Percentiles rank a stretch among this genome's conserved stretches.
phyloP scores from a whole-genome alignment of 2,329 filamentous ascomycete genomes.

The Bipolaris sorokiniana region DNA sequence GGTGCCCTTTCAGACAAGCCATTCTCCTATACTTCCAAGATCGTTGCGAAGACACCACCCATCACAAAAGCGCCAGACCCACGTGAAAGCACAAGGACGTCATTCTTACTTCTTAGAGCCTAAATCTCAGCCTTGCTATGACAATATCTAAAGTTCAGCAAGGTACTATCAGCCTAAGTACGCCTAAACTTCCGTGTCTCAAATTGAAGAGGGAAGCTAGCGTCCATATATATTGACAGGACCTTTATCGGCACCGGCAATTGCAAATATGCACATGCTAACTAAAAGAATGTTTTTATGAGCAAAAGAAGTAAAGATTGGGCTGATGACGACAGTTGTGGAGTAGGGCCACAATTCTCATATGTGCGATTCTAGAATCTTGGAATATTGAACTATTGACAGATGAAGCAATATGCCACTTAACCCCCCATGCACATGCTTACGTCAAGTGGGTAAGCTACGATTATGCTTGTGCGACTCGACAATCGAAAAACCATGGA shows the following conservation, averaged over 20 bases:
- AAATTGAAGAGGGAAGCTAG: not conserved
- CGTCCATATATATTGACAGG: conserved; percentile 11
- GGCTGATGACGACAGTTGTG: conserved; percentile 8
- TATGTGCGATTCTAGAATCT: conserved; percentile 13
- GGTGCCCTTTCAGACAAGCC: not conserved
- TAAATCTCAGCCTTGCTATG: not conserved
- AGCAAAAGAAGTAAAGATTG: not conserved
- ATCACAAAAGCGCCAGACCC: not conserved
- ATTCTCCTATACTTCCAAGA: not conserved
- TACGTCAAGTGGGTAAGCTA: not conserved
- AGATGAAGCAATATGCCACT: conserved; percentile 2
- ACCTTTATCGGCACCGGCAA: conserved; percentile 13
- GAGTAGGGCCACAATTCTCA: conserved; percentile 1
- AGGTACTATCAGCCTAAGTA: not conserved
- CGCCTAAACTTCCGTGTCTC: not conserved
- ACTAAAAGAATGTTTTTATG: not conserved
- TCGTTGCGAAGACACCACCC: not conserved
- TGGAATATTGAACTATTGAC: conserved; percentile 8
- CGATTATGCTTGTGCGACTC: not conserved
- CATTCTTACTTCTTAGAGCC: not conserved
- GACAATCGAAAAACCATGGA: not conserved
- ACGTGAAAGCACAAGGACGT: not conserved
- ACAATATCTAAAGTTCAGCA: not conserved
- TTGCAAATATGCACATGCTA: not conserved
- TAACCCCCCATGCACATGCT: not conserved